Evolutionary conservation across 1,284 basidiomycete species (phyloP).

Genomic region (Leucoagaricus sp.): DNA sequence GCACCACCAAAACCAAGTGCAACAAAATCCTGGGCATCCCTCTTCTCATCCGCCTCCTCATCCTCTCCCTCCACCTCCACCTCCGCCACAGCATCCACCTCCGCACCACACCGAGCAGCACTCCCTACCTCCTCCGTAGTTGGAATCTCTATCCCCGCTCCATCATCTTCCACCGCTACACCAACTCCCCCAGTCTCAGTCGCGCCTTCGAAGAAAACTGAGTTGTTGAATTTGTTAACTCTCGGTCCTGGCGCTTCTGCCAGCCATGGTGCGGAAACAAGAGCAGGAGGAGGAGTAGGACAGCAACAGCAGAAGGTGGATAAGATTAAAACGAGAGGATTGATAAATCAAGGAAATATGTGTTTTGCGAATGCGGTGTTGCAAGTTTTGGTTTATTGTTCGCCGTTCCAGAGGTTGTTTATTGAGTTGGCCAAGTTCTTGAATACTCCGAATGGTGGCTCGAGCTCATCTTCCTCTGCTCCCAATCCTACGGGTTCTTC

Average conservation of each 20-base stretch:
- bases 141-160: constrained; percentile 65
- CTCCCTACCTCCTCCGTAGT: constrained; percentile 67
- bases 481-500: not conserved
- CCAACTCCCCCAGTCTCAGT: constrained; percentile 36
- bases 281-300: constrained; percentile 4
- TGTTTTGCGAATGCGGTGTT: constrained; percentile 97
- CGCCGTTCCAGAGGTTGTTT: constrained; percentile 84
- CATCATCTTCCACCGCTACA: constrained; percentile 16
- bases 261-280: constrained; percentile 14
- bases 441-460: not conserved
- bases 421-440: constrained; percentile 62
- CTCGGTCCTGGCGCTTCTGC: constrained; percentile 38
- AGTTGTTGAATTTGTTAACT: constrained; percentile 59
- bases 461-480: too few species aligned
- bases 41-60: constrained; percentile 52
- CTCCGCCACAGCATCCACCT: constrained; percentile 11
- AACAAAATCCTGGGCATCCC: constrained; percentile 79
- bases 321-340: constrained; percentile 65
- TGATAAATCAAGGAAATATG: constrained; percentile 96
- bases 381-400: constrained; percentile 89
- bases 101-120: constrained; percentile 16
- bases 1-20: constrained; percentile 35
- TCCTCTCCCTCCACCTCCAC: constrained; percentile 33
- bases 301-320: constrained; percentile 14
- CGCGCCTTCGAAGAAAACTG: constrained; percentile 49